Conservation (phyloP, 352 stramenopile species). For the Phytophthora fragariae region DNA sequence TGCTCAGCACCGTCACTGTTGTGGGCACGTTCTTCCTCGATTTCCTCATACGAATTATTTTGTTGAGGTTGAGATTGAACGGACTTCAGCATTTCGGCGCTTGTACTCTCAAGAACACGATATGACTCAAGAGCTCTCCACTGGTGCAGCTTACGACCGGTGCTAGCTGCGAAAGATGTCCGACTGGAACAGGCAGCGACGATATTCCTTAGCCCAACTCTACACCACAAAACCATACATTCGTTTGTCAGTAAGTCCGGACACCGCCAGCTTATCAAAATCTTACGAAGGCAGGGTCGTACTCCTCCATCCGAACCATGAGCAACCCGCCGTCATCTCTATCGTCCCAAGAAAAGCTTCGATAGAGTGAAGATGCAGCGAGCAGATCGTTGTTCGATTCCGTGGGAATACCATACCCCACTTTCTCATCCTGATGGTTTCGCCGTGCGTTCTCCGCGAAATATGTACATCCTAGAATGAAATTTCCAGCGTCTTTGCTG, state of each 20-base stretch:
- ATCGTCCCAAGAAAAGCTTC: slow-evolving; percentile 16
- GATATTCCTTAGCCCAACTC: slow-evolving; percentile 49
- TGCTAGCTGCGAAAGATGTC: slow-evolving; percentile 40
- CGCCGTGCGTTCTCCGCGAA: slow-evolving; percentile 39
- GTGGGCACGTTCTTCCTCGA: not conserved
- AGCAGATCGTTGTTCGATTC: slow-evolving; percentile 23
- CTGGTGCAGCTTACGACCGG: slow-evolving; percentile 48
- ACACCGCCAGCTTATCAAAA: not conserved
- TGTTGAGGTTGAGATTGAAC: not conserved
- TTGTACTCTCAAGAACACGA: slow-evolving; percentile 18
- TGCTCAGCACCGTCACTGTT: not conserved
- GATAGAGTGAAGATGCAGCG: slow-evolving; percentile 10
- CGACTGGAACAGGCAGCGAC: slow-evolving; percentile 27
- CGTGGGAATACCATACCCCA: slow-evolving; percentile 12
- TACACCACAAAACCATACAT: slow-evolving; percentile 24
- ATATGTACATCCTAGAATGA: slow-evolving; percentile 45
- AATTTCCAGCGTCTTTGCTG: slow-evolving; percentile 41
- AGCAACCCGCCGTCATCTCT: slow-evolving; percentile 19
- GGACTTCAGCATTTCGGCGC: not conserved
- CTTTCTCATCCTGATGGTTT: slow-evolving; percentile 32
- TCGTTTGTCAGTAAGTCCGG: not conserved
- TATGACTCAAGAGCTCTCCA: slow-evolving; percentile 38
- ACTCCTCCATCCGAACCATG: slow-evolving; percentile 50
- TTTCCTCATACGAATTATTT: not conserved
- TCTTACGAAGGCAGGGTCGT: slow-evolving; percentile 1